phyloP scores from a whole-genome alignment of 345 rosid species.

The Rubroshorea leprosula region DNA sequence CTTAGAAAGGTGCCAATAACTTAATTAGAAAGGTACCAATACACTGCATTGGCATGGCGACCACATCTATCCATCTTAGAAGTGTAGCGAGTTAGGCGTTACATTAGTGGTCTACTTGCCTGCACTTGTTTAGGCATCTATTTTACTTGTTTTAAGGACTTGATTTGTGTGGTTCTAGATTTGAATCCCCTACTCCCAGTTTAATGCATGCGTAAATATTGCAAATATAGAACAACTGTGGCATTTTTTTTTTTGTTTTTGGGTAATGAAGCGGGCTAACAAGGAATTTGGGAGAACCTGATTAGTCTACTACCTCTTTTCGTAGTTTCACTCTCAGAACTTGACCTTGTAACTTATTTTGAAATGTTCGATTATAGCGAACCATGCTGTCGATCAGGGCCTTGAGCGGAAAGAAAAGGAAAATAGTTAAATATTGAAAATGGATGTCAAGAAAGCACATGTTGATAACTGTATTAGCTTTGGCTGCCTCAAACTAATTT shows the following conservation, averaged over 20 bases:
- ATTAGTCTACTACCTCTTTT: background rate
- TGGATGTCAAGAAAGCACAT: background rate
- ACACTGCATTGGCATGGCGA: background rate
- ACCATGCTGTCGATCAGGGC: conserved; percentile 5
- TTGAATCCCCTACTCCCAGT: background rate
- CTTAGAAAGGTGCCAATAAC: background rate
- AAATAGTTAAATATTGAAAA: background rate
- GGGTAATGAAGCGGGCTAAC: background rate
- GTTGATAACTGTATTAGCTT: background rate
- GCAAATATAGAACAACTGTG: background rate
- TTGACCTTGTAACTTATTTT: too few relatives aligned
- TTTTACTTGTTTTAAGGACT: background rate
- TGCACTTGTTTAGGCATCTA: background rate
- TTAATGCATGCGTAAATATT: background rate
- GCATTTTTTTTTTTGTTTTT: background rate
- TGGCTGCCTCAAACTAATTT: background rate
- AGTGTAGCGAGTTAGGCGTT: too few relatives aligned
- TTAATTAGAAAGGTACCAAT: background rate
- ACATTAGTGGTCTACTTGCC: background rate
- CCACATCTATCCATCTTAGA: background rate
- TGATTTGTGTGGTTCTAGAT: background rate
- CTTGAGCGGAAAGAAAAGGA: background rate
- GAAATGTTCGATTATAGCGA: background rate
- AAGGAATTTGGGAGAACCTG: background rate
- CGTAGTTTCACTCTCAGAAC: background rate